Percentiles rank a stretch among this genome's conserved stretches.
These are phyloP conservation scores for Fraxinus angustifolia DNA, from an alignment of 305 asterid species.

Conservation along the genomic window DNA sequence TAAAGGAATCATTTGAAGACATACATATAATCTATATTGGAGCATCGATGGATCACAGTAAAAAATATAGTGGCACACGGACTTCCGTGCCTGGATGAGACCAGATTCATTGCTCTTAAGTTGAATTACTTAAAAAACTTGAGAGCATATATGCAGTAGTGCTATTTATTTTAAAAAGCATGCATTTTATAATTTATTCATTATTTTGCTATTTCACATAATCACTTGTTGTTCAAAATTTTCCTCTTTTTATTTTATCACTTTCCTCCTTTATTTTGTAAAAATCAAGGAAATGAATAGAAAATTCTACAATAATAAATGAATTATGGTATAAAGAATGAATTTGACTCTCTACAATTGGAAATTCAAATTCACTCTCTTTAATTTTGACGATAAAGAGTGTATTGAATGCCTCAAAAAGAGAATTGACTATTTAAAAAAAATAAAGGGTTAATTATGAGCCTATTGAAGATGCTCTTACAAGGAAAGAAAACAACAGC, in stretches of 20 bases:
- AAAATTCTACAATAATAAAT: neutral
- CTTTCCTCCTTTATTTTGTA: neutral
- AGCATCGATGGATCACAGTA: neutral
- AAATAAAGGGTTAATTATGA: neutral
- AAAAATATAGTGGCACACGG: neutral
- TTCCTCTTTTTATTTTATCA: neutral
- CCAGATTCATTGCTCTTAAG: neutral
- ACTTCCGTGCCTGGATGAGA: neutral
- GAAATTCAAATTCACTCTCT: neutral
- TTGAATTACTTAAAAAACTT: neutral
- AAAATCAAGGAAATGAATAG: neutral
- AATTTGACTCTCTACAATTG: neutral
- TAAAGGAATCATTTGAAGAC: neutral
- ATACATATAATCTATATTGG: neutral
- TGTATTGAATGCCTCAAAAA: neutral
- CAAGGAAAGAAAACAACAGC: neutral
- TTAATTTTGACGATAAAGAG: neutral
- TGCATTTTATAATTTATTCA: neutral
- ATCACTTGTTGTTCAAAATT: neutral
- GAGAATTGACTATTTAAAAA: neutral
- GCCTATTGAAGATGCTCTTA: neutral
- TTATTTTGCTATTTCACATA: neutral
- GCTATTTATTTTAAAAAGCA: neutral
- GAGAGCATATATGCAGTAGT: neutral
- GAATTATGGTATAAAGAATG: neutral